Conservation (phyloP, 768 basidiomycete genomes). For the Lactarius evosmus region DNA sequence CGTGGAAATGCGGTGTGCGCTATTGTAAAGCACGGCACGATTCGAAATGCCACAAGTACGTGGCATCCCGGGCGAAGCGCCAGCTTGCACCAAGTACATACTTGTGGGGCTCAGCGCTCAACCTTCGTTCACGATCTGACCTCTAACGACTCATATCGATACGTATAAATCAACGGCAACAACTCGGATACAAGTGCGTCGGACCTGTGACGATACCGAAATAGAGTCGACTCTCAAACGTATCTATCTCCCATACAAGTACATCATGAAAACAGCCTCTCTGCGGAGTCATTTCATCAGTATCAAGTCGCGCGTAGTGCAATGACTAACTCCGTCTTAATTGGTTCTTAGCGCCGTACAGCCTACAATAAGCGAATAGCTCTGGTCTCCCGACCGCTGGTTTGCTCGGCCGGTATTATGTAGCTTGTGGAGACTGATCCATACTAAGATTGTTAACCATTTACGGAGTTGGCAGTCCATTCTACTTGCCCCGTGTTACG, state of each 20-base stretch:
- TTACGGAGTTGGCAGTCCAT: conserved; percentile 8
- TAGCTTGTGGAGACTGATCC: conserved; percentile 7
- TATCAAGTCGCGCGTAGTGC: conserved; percentile 1
- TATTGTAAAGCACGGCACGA: neutral
- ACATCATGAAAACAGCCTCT: conserved; percentile 4
- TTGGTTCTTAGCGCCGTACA: conserved; percentile 19
- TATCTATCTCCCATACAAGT: neutral
- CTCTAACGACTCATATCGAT: neutral
- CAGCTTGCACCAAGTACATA: neutral
- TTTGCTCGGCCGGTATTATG: conserved; percentile 17
- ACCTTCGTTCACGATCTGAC: neutral
- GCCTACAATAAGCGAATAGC: conserved; percentile 22
- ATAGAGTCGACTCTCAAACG: neutral
- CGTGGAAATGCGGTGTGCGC: neutral
- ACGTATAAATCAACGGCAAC: neutral
- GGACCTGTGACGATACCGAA: neutral
- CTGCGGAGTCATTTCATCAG: conserved; percentile 4
- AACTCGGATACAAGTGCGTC: neutral
- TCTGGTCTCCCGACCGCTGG: conserved; percentile 11
- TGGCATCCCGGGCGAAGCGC: conserved; percentile 1
- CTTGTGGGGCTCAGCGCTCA: neutral
- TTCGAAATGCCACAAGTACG: neutral
- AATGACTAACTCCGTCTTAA: neutral
- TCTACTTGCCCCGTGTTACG: conserved; percentile 6
- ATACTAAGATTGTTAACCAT: conserved; percentile 13